phyloP scores from a whole-genome alignment of 2,329 filamentous ascomycete genomes.

The Amesomyces nigricolor region DNA sequence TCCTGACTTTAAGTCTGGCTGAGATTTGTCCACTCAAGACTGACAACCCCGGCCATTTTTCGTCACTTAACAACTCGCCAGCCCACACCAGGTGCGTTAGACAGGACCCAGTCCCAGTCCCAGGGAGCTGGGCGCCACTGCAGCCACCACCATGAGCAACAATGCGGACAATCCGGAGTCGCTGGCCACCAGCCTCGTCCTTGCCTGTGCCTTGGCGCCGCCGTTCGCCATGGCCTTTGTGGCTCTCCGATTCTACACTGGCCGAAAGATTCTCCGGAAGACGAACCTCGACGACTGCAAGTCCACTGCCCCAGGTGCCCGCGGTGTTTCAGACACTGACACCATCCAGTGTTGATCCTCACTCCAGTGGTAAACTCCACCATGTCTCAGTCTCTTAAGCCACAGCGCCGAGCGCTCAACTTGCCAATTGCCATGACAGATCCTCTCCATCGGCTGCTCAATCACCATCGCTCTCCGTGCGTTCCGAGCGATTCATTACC shows the following conservation, averaged over 20 bases:
- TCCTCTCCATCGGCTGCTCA: too few relatives aligned
- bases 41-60: too few relatives aligned
- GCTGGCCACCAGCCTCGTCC: background rate
- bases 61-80: too few relatives aligned
- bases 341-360: constrained; percentile 20
- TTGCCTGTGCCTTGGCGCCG: constrained; percentile 12
- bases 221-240: constrained; percentile 16
- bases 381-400: background rate
- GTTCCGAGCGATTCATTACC: too few relatives aligned
- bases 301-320: background rate
- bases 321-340: background rate
- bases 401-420: background rate
- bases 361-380: background rate
- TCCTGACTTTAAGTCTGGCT: too few relatives aligned
- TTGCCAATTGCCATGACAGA: too few relatives aligned
- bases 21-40: too few relatives aligned
- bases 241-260: constrained; percentile 19
- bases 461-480: too few relatives aligned
- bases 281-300: constrained; percentile 19
- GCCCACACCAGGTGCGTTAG: too few relatives aligned
- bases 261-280: constrained; percentile 13
- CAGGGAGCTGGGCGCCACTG: background rate
- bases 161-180: background rate
- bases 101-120: too few relatives aligned
- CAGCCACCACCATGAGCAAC: background rate